Evolutionary conservation across 768 basidiomycete species (phyloP).

Genomic region (Hemileccinum rubropunctum): DNA sequence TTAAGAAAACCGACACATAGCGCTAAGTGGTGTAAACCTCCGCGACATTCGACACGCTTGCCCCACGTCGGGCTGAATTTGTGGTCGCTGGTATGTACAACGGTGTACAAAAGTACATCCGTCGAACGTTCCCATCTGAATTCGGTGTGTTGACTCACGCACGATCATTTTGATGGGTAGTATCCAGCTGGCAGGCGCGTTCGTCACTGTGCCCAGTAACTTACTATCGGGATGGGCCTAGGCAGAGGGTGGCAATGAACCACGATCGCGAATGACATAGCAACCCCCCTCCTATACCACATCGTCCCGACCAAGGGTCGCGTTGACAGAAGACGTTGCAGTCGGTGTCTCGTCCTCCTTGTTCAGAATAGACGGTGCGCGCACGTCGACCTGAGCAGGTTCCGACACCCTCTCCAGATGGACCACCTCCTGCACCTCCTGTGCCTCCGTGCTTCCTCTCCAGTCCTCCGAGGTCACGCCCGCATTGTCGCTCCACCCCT

Average conservation of each 20-base stretch:
- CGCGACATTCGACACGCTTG: too few relatives aligned
- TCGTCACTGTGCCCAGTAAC: neutral
- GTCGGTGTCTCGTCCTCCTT: conserved; percentile 4
- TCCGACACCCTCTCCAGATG: neutral
- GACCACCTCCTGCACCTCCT: neutral
- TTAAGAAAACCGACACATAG: too few relatives aligned
- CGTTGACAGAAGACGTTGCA: neutral
- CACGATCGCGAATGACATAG: neutral
- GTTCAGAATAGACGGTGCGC: neutral
- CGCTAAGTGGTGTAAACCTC: too few relatives aligned
- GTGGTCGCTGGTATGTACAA: neutral
- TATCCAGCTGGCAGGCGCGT: neutral
- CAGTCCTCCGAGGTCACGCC: conserved; percentile 13
- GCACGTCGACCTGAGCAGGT: neutral
- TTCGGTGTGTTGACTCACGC: neutral
- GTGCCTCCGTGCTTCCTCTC: conserved; percentile 9
- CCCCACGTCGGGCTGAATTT: neutral
- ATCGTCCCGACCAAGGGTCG: neutral
- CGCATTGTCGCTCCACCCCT: conserved; percentile 9
- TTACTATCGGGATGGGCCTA: neutral
- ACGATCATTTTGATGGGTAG: neutral
- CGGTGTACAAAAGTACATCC: neutral
- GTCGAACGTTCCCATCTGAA: neutral
- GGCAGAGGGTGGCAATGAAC: neutral
- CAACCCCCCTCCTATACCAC: neutral